phyloP scores from a whole-genome alignment of 768 basidiomycete genomes.

The Phlebiopsis gigantea region DNA sequence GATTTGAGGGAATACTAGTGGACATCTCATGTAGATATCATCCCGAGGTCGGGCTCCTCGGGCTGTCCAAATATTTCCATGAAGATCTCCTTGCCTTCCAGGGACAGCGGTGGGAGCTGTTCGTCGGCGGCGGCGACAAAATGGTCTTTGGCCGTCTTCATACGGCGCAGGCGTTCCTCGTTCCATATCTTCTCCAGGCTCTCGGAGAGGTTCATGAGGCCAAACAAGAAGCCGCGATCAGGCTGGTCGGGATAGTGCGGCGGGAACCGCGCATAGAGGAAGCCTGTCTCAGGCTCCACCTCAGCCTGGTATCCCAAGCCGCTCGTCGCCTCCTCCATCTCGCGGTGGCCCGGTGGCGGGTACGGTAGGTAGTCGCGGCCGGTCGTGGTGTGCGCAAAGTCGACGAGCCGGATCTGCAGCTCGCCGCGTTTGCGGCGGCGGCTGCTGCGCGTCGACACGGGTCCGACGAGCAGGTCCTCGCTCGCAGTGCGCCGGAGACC shows the following conservation, averaged over 20 bases:
- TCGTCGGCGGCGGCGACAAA: slow-evolving; percentile 32
- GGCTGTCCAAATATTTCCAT: slow-evolving; percentile 57
- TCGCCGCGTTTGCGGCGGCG: slow-evolving; percentile 82
- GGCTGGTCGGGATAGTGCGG: slow-evolving; percentile 87
- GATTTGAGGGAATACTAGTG: slow-evolving; percentile 1
- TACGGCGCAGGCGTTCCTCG: slow-evolving; percentile 68
- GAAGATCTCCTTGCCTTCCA: slow-evolving; percentile 78
- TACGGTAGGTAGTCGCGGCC: slow-evolving; percentile 83
- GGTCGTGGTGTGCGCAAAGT: slow-evolving; percentile 98
- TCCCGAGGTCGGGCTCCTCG: slow-evolving; percentile 69
- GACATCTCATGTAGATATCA: slow-evolving; percentile 57
- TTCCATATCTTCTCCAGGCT: slow-evolving; percentile 85
- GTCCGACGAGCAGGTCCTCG: slow-evolving; percentile 71
- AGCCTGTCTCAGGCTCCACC: slow-evolving; percentile 75
- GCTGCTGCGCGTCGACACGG: slow-evolving; percentile 55
- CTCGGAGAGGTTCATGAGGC: slow-evolving; percentile 74
- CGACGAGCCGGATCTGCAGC: slow-evolving; percentile 92
- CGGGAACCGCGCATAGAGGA: slow-evolving; percentile 89
- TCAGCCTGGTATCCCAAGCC: slow-evolving; percentile 79
- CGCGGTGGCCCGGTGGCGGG: slow-evolving; percentile 40
- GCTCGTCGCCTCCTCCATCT: slow-evolving; percentile 40
- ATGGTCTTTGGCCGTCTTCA: slow-evolving; percentile 59
- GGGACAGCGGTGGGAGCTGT: slow-evolving; percentile 59
- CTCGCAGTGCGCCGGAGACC: slow-evolving; percentile 69
- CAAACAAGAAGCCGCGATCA: slow-evolving; percentile 92